A percentile compares a stretch with the other conserved stretches of the same genome.
phyloP scores from a whole-genome alignment of 1,284 basidiomycete genomes.

The Leccinum ambiguum region DNA sequence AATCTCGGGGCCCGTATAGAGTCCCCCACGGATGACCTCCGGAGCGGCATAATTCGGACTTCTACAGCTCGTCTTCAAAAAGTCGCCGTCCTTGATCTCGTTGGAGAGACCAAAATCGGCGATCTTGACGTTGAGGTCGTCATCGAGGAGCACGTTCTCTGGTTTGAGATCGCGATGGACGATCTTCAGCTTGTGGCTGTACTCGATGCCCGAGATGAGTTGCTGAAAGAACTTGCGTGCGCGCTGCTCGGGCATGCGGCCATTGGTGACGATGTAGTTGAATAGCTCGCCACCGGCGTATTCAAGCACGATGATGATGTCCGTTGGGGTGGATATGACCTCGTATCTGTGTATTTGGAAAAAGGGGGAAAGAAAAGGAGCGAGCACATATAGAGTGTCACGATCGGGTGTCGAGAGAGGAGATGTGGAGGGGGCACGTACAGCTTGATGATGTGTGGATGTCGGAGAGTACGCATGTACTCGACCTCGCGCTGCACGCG shows the following conservation, averaged over 20 bases:
- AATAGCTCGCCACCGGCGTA: constrained; percentile 92
- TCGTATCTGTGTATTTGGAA: constrained; percentile 69
- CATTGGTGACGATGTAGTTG: constrained; percentile 92
- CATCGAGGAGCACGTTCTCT: constrained; percentile 83
- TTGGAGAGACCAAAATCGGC: constrained; percentile 95
- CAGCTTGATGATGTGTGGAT: constrained; percentile 97
- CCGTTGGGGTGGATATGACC: constrained; percentile 89
- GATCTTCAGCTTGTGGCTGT: constrained; percentile 75
- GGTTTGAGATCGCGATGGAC: constrained; percentile 71
- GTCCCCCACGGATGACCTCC: constrained; percentile 90
- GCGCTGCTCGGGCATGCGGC: constrained; percentile 82
- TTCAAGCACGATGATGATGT: constrained; percentile 96
- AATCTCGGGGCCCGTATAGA: constrained; percentile 95
- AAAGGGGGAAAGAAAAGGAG: not conserved
- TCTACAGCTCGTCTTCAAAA: constrained; percentile 92
- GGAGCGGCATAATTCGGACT: constrained; percentile 97
- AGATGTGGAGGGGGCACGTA: constrained; percentile 39
- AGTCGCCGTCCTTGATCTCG: constrained; percentile 93
- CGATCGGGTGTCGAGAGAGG: constrained; percentile 4
- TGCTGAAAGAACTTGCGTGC: constrained; percentile 95
- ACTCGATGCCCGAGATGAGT: constrained; percentile 94
- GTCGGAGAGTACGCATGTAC: constrained; percentile 88
- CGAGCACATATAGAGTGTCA: constrained; percentile 9
- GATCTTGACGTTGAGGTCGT: constrained; percentile 88
- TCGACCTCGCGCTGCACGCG: constrained; percentile 95